Conservation (phyloP, 2,329 filamentous ascomycete species). For the Xylariaceae sp. region DNA sequence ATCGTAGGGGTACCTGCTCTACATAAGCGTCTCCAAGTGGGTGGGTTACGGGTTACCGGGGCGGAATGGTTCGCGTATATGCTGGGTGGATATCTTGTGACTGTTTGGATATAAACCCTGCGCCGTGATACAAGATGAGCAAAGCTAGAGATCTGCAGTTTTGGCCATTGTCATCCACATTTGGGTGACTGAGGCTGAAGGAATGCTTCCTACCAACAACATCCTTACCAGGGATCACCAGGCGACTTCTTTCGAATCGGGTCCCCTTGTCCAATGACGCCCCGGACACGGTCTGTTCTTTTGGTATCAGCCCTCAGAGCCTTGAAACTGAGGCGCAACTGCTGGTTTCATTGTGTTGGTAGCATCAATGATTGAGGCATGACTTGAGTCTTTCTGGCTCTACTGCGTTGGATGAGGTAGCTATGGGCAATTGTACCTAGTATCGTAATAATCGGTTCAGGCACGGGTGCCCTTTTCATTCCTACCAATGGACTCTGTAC, state of each 20-base stretch:
- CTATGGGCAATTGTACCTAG: slow-evolving; percentile 1
- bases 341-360: no score
- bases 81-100: neutral
- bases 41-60: neutral
- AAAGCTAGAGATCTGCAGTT: neutral
- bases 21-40: neutral
- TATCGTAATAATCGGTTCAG: neutral
- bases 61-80: neutral
- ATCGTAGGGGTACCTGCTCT: neutral
- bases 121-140: neutral
- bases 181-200: neutral
- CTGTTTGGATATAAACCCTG: neutral
- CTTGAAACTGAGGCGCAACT: no score
- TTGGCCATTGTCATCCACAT: neutral
- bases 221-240: no score
- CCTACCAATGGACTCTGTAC: neutral
- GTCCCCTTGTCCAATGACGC: neutral
- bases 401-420: slow-evolving; percentile 3
- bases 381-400: neutral
- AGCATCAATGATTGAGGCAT: no score
- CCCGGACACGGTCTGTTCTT: neutral
- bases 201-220: no score
- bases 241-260: neutral
- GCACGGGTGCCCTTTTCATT: neutral
- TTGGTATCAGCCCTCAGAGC: no score